Conservation (phyloP, 2,329 filamentous ascomycete genomes). For the Teratosphaeria nubilosa region DNA sequence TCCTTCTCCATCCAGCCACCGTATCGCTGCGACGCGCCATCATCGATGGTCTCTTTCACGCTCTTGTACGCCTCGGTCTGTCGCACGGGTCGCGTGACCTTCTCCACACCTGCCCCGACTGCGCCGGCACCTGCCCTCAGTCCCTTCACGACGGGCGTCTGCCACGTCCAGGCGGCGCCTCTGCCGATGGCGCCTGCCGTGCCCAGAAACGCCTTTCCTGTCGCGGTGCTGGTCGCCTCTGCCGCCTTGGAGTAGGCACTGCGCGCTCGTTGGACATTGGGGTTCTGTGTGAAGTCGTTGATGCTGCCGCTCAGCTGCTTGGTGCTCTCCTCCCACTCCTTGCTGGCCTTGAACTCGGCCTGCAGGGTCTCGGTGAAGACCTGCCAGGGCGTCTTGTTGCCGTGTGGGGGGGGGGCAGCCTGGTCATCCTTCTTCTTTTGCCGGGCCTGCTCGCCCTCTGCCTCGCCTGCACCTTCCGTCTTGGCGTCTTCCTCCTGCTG, state of each 20-base stretch:
- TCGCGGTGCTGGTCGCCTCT: slow-evolving; percentile 68
- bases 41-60: slow-evolving; percentile 92
- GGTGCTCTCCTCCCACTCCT: slow-evolving; percentile 98
- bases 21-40: slow-evolving; percentile 90
- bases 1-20: slow-evolving; percentile 97
- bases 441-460: slow-evolving; percentile 33
- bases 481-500: slow-evolving; percentile 34
- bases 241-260: slow-evolving; percentile 81
- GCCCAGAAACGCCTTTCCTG: slow-evolving; percentile 69
- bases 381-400: slow-evolving; percentile 97
- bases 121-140: slow-evolving; percentile 75
- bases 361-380: slow-evolving; percentile 97
- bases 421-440: slow-evolving; percentile 43
- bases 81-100: slow-evolving; percentile 86
- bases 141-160: slow-evolving; percentile 85
- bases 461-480: slow-evolving; percentile 30
- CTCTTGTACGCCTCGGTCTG: slow-evolving; percentile 89
- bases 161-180: slow-evolving; percentile 93
- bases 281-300: slow-evolving; percentile 86
- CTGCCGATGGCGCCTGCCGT: slow-evolving; percentile 83
- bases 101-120: slow-evolving; percentile 80
- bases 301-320: slow-evolving; percentile 85
- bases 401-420: slow-evolving; percentile 74
- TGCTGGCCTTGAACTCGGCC: slow-evolving; percentile 87
- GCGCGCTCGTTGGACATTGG: slow-evolving; percentile 74